Evolutionary conservation across 352 stramenopile species (phyloP), one percentile per base, ranked within the genome.

Genomic region (Phytopythium vexans): DNA sequence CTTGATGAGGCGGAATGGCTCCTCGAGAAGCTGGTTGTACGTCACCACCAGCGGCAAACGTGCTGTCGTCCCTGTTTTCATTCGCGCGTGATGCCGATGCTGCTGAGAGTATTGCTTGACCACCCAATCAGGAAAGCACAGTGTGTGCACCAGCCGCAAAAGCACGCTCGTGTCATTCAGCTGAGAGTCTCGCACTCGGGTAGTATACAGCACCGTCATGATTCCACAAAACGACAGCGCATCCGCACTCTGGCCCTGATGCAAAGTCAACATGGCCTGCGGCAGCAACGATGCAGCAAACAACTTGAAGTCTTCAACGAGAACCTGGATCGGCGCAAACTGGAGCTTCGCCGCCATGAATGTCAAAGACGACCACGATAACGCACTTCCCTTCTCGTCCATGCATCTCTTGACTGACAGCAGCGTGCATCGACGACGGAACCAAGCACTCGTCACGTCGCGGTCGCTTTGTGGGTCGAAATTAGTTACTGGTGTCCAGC

Each of bases 1-100:
- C 32, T 80, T 58, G 0, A 88, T 38, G n/a, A 86, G 37, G 16
- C 68, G 68, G 51, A 85, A 88, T 0, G 77, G 77, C 27, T 86
- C 60, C 39, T 83, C 70, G 9, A 85, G 31, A 6, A 86, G 47
- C 41, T 83, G 72, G 11, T 66, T 60, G 27, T 72, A 82, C 9
- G 68, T 78, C 16, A 86, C 56, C 41, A 77, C 12, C 15, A 63
- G 58, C 8, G 67, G 47, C 11, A 56, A 27, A 27, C 21, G 21
- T 27, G 21, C 32, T 1, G 43, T n/a, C 3, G 16, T 42, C 2
- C 34, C 42, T 27, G 33, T 31, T 11, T 39, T 44, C 32, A 11
- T 33, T 47, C 52, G 38, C 6, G 44, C 51, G 27, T 68, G 48
- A 10, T 50, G 53, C 34, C 64, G 62, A 31, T 70, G 62, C 27